Base-by-base conservation (phyloP, 345 rosid species). In the Mallotus nudiflorus region DNA sequence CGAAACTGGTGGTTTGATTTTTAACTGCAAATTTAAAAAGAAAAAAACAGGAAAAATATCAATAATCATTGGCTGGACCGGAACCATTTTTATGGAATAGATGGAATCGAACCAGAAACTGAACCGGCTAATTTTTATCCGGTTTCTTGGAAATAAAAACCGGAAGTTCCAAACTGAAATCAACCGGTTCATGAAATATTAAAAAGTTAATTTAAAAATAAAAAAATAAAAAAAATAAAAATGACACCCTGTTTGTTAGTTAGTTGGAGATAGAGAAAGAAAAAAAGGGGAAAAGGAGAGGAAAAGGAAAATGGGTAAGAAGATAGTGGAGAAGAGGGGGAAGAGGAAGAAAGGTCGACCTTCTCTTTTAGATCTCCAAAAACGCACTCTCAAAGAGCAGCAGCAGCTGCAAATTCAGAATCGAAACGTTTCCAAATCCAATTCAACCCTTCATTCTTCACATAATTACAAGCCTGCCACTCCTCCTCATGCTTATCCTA, bases 381-480 rank as follows among this genome's bases (percentile, higher is more conserved):
- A 70, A 40, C 79, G 79, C 46, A 33, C 65, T 57, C 27, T 70
- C 42, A 49, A 69, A 28, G 29, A 63, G 27, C 65, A 61, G 0
- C 60, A 70, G 24, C 60, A 74, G 8, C 37, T 52, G 19, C 46
- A 53, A 39, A 44, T 22, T 37, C 49, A 52, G 22, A 52, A 16
- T 71, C 68, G 22, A 49, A 62, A 51, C 51, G 29, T 40, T 29
- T 48, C 66, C 31, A 49, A 44, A 60, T 53, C 62, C n/a, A 57
- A 22, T 51, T 75, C 85, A 53, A 54, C 71, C 67, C 81, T 76
- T 59, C 49, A 57, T 31, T 29, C 66, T 29, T 7, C 83, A 3
- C 68, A 67, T 62, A 84, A 76, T 86, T 75, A 77, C 82, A 76
- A 75, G 27, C 53, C 73, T 70, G 80, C 83, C 81, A 66, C 87